Base-by-base conservation (phyloP, 2,329 filamentous ascomycete species). In the Periconia sp. region DNA sequence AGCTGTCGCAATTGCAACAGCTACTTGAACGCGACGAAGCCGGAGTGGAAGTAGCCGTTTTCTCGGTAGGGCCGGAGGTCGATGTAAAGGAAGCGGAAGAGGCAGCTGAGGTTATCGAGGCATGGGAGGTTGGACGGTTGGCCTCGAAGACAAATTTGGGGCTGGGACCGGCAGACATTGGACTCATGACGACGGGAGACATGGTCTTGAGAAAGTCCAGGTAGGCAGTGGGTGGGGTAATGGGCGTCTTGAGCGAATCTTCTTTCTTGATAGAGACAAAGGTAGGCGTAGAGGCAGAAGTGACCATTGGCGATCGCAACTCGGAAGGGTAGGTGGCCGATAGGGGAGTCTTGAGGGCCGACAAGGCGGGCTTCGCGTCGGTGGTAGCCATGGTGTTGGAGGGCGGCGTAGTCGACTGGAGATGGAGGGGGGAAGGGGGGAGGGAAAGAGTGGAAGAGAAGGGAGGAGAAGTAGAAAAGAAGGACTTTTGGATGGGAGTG, bases 171-270 rank as follows among this genome's bases (percentile, higher is more conserved):
- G 86, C 82, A 45, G 84, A 80, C 45, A 84, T 76, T 9, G 90
- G 89, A 58, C 87, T 91, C 69, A 86, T 85, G 54, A 92, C 80
- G 17, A 88, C 79, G 1, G 84, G 83, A 1, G 84, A 88, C 76
- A 95, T 85, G 55, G 87, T 86, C 76, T 92, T 93, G 58, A 97
- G 86, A 70, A 97, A 97, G 69, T 97, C 92, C 62, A 91, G 88
- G 72, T 97, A 97, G 53, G 93, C 92, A 19, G 84, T 81, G 2
- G 93, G 93, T 49, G 93, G 93, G 48, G 90, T 95, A 73, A 97
- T 96, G 46, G 92, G 92, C 5, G 92, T 97, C 76, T 86, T 88
- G 53, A 85, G 75, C 43, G 81, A 75, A 54, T 86, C 83, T 62
- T 89, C 83, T 50, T 78, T 77, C 74, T 92, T 93, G 79, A 92